These are phyloP conservation scores for Pittosporum tobira DNA, from an alignment of 129 eudicot genomes.

Conservation along the genomic window DNA sequence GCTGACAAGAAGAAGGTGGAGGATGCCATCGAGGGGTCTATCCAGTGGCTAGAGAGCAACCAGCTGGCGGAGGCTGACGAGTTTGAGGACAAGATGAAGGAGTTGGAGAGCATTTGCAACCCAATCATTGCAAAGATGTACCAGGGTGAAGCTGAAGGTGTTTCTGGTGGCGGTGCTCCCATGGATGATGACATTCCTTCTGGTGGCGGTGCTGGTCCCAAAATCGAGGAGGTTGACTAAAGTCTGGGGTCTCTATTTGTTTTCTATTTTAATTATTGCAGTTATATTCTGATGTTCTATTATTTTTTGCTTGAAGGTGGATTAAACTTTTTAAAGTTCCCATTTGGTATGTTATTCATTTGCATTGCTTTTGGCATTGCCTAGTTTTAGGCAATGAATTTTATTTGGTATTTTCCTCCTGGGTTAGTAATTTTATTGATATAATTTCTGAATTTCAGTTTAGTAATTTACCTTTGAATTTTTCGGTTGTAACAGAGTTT, in stretches of 20 bases:
- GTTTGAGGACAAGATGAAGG: slow-evolving; percentile 82
- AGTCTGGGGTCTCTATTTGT: not conserved
- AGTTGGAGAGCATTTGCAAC: slow-evolving; percentile 62
- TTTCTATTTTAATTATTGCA: not conserved
- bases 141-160: slow-evolving; percentile 69
- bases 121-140: slow-evolving; percentile 79
- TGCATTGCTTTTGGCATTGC: too few species aligned
- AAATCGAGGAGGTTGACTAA: slow-evolving; percentile 83
- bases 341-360: not conserved
- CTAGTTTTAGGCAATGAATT: too few species aligned
- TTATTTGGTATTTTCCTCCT: too few species aligned
- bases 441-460: too few species aligned
- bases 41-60: slow-evolving; percentile 66
- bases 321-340: not conserved
- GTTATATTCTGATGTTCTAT: not conserved
- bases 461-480: too few species aligned
- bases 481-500: too few species aligned
- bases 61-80: slow-evolving; percentile 71
- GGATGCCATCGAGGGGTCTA: slow-evolving; percentile 54
- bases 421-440: too few species aligned
- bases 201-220: slow-evolving; percentile 63
- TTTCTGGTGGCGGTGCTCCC: slow-evolving; percentile 36
- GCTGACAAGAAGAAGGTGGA: slow-evolving; percentile 74
- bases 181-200: slow-evolving; percentile 63
- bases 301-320: not conserved